These are phyloP conservation scores for Porphyrellus sp. DNA, from an alignment of 1,284 basidiomycete genomes.

Conservation along the genomic window DNA sequence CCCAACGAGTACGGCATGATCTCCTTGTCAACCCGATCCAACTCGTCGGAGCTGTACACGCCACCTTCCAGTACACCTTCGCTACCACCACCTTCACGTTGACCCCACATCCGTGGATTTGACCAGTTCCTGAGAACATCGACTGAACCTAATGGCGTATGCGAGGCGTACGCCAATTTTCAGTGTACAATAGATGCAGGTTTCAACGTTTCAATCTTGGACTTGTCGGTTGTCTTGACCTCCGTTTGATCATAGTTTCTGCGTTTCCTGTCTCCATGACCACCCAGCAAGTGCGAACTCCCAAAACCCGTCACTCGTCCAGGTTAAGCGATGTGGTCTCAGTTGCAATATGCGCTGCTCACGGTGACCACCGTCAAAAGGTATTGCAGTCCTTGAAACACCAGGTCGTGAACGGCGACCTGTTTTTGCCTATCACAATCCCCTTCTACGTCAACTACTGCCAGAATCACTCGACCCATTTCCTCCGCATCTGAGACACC, in stretches of 20 bases:
- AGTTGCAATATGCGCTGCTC: constrained; percentile 1
- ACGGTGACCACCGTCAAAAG: background rate
- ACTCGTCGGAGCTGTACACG: background rate
- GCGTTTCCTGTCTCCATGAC: constrained; percentile 15
- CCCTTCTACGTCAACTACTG: constrained; percentile 6
- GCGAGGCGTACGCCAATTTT: too few relatives aligned
- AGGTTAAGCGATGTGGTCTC: constrained; percentile 12
- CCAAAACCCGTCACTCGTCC: background rate
- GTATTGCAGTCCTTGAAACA: background rate
- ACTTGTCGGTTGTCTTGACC: too few relatives aligned
- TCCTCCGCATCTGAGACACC: constrained; percentile 48
- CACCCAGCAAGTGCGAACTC: background rate
- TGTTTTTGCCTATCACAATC: constrained; percentile 11
- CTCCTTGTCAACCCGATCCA: background rate
- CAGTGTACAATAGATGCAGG: too few relatives aligned
- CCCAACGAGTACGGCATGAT: background rate
- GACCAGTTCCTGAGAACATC: too few relatives aligned
- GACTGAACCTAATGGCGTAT: too few relatives aligned
- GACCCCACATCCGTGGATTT: too few relatives aligned
- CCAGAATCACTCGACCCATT: constrained; percentile 7
- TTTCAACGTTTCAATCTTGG: too few relatives aligned
- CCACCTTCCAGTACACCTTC: background rate
- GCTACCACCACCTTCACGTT: background rate
- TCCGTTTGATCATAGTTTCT: too few relatives aligned
- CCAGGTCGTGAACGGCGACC: constrained; percentile 11